A percentile compares a stretch with the other conserved stretches of the same genome.
Evolutionary conservation across 148 eudicot species (phyloP).

Genomic region (Amaranthus hypochondriacus): DNA sequence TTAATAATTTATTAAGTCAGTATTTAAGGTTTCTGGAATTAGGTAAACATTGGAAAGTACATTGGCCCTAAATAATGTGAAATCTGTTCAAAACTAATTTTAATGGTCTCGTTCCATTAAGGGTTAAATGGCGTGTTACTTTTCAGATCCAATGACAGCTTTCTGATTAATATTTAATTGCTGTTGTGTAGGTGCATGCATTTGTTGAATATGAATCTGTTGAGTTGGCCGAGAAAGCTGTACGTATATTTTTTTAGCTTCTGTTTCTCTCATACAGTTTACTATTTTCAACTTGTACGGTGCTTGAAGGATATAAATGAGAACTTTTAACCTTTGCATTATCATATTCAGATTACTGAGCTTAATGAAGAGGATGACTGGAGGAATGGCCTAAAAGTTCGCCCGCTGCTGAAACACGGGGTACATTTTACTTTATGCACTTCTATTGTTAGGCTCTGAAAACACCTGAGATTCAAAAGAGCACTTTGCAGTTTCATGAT

Average conservation of each 20-base stretch:
- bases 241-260: constrained; percentile 27
- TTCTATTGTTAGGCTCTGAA: background rate
- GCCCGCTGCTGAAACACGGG: constrained; percentile 54
- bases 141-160: background rate
- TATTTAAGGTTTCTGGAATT: background rate
- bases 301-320: background rate
- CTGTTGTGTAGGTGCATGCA: constrained; percentile 66
- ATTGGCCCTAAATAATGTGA: background rate
- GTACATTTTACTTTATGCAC: constrained; percentile 29
- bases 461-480: background rate
- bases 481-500: background rate
- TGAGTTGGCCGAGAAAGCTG: constrained; percentile 95
- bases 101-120: background rate
- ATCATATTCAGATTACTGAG: constrained; percentile 54
- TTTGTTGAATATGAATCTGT: constrained; percentile 92
- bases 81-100: too few species aligned
- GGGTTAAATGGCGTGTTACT: background rate
- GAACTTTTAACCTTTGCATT: background rate
- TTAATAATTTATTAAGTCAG: background rate
- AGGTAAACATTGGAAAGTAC: background rate
- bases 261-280: background rate
- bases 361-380: constrained; percentile 75
- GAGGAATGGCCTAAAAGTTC: constrained; percentile 93
- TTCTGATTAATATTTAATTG: constrained; percentile 6
- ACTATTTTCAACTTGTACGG: background rate